Evolutionary conservation across 1,284 basidiomycete genomes (phyloP).

Genomic region (Butyriboletus appendiculatus): DNA sequence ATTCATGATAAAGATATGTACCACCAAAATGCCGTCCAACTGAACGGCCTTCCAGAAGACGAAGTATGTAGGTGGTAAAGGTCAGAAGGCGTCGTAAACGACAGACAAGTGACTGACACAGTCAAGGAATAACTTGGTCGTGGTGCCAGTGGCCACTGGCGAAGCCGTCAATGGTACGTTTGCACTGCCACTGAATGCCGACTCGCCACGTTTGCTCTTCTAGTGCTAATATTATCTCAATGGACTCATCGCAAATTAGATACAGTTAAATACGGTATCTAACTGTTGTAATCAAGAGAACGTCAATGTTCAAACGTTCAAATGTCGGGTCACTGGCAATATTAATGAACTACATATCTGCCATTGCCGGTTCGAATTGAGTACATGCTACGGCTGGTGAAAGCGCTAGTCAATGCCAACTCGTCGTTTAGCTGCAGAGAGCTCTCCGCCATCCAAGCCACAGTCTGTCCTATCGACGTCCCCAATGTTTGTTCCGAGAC

Average conservation of each 20-base stretch:
- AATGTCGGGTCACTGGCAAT: not conserved
- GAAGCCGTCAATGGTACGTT: not conserved
- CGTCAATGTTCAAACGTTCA: not conserved
- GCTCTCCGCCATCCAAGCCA: not conserved
- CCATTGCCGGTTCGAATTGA: not conserved
- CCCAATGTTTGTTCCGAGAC: not conserved
- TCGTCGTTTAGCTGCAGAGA: not conserved
- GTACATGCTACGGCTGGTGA: not conserved
- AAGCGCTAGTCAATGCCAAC: not conserved
- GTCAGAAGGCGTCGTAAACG: not conserved
- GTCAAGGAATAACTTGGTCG: not conserved
- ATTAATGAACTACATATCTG: not conserved
- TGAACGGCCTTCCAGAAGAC: not conserved
- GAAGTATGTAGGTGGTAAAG: not conserved
- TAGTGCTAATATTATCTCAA: constrained; percentile 2
- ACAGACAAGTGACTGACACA: not conserved
- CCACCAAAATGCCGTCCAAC: not conserved
- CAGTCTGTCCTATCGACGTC: not conserved
- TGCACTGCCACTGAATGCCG: constrained; percentile 19
- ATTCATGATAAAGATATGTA: constrained; percentile 14
- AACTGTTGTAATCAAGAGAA: not conserved
- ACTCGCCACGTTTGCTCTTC: constrained; percentile 22
- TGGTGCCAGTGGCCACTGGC: no score
- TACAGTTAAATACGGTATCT: not conserved
- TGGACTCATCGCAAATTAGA: not conserved